Evolutionary conservation across 495 filamentous ascomycete species (phyloP), one percentile per base, ranked within the genome.

Genomic region (Aspergillus mulundensis): DNA sequence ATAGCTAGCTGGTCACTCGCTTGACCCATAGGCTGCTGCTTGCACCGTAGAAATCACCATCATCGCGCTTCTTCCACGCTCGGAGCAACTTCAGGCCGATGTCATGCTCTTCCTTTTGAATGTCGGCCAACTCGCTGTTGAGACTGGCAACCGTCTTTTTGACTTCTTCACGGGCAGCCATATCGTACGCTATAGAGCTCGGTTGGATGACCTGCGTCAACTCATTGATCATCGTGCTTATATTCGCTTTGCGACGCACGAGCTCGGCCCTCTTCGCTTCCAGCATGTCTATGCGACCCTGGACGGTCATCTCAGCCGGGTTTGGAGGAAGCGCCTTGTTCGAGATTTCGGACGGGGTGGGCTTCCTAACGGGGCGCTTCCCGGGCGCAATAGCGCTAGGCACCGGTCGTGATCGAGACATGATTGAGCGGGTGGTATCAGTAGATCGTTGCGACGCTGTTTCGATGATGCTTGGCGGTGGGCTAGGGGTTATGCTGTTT

Each of bases 31-130:
- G 69, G 55, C 82, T 82, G 5, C 84, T 89, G 11, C 84, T 82
- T 57, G 89, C 85, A 53, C 81, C 87, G 46, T 84, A 80, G 42
- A 81, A 78, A 62, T 91, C 87, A 42, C 80, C 74, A 61, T 90
- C 81, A 65, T 93, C 89, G 53, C 83, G 74, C 54, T 87, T 79
- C 69, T 89, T 92, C 72, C 85, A 92, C 6, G 89, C 88, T 46
- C 91, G 72, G 64, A 93, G 84, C 40, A 96, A 68, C 72, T 85
- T 89, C 62, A 97, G 65, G 10, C 92, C 92, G 38, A 93, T 75
- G 57, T 96, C 92, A 65, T 96, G 90, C 64, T 91, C 85, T 70
- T 94, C 84, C 55, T 83, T 77, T 72, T 83, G 81, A 21, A 96
- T 83, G 50, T 95, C 90, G 7, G 86, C 86, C 36, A 95, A 78